phyloP scores from a whole-genome alignment of 2,329 filamentous ascomycete species.

The Venturia carpophila region DNA sequence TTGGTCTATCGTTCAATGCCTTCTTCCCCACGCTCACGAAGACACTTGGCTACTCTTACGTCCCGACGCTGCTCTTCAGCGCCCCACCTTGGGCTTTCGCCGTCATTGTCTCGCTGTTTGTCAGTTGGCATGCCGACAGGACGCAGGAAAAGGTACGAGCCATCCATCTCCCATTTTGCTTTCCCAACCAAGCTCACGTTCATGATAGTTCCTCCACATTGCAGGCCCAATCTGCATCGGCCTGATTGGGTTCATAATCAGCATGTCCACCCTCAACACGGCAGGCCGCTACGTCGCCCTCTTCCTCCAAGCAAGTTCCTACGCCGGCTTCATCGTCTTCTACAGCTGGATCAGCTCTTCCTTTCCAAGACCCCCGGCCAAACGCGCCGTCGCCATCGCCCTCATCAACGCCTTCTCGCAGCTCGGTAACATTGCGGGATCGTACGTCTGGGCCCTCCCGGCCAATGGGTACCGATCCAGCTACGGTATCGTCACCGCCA shows the following conservation, averaged over 20 bases:
- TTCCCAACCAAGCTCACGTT: slow-evolving; percentile 24
- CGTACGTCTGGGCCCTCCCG: slow-evolving; percentile 54
- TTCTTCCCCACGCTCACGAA: slow-evolving; percentile 40
- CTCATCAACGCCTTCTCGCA: slow-evolving; percentile 57
- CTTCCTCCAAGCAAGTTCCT: slow-evolving; percentile 63
- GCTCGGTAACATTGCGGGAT: slow-evolving; percentile 56
- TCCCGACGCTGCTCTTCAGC: slow-evolving; percentile 45
- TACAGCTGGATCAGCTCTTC: slow-evolving; percentile 71
- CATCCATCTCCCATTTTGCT: slow-evolving; percentile 56
- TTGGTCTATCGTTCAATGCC: not conserved
- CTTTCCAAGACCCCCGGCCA: slow-evolving; percentile 66
- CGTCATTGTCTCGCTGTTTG: slow-evolving; percentile 53
- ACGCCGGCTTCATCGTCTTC: slow-evolving; percentile 54
- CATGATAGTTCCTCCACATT: slow-evolving; percentile 23
- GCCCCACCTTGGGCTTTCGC: slow-evolving; percentile 49
- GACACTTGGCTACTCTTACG: slow-evolving; percentile 29
- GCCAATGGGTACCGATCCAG: slow-evolving; percentile 56
- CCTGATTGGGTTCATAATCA: slow-evolving; percentile 58
- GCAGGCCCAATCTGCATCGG: slow-evolving; percentile 51
- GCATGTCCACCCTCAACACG: slow-evolving; percentile 52
- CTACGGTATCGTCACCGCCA: slow-evolving; percentile 56
- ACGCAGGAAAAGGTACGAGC: slow-evolving; percentile 52
- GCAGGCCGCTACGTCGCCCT: slow-evolving; percentile 61
- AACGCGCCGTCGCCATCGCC: slow-evolving; percentile 63
- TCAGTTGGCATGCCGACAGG: slow-evolving; percentile 64